Base-by-base conservation (phyloP, 768 basidiomycete species). In the Suillus occidentalis region DNA sequence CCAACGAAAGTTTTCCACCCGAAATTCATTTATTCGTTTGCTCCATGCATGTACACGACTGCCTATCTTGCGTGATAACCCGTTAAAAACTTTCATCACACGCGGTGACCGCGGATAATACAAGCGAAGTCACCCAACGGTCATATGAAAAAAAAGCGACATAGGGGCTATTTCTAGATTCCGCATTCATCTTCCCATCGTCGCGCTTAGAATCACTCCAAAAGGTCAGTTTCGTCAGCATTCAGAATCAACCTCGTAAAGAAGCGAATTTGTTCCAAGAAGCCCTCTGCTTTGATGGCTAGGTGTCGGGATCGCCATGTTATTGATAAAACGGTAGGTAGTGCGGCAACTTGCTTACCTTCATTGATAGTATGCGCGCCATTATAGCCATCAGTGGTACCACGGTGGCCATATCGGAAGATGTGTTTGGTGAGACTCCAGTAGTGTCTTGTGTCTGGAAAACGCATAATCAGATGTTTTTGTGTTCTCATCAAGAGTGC, bases 391-490 rank as follows among this genome's bases (percentile, higher is more conserved):
- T 71, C 72, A 39, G 42, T 28, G 25, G 39, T 60, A 43, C 67
- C 69, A n/a, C 66, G 64, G 67, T 81, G 81, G 20, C 74, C 74
- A 69, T 82, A 85, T 49, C 83, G 82, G 74, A 82, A 82, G 63
- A 84, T 83, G 66, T 83, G 77, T 40, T 67, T 68, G 25, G 83
- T 82, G 31, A 85, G 75, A 62, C 75, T 74, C 83, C 82, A 83
- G 60, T 83, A 83, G 59, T 75, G 74, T 49, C 73, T 67, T 18
- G 84, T 84, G 69, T 85, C 82, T 81, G 66, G 2, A 49, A 60
- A 60, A 61, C 63, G 53, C 42, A 63, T 62, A 65, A 64, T 76
- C 65, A 69, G 60, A 39, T 73, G 67, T 68, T 45, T 73, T 66
- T 70, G 70, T 36, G 34, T 61, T 59, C 45, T 63, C 67, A 53